These are phyloP conservation scores for Hymenoscyphus salicellus DNA, from an alignment of 2,329 filamentous ascomycete species.

Conservation along the genomic window DNA sequence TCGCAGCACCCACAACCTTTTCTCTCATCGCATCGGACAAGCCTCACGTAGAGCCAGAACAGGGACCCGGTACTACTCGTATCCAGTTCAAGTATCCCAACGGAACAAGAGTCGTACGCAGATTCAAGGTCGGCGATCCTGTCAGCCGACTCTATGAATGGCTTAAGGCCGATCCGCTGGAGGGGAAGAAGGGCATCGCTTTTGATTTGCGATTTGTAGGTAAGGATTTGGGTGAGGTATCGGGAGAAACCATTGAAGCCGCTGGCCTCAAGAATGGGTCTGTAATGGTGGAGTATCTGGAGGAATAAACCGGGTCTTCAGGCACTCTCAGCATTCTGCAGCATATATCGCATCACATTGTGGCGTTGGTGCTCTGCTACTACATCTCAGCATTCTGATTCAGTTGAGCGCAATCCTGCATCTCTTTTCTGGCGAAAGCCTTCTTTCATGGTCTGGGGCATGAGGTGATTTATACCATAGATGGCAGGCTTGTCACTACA, in stretches of 20 bases:
- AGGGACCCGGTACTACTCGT: slow-evolving; percentile 70
- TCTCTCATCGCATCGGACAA: slow-evolving; percentile 66
- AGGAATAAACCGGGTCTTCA: slow-evolving; percentile 37
- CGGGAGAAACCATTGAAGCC: slow-evolving; percentile 73
- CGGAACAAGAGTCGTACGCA: slow-evolving; percentile 73
- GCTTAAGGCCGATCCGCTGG: slow-evolving; percentile 84
- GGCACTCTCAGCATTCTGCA: not conserved
- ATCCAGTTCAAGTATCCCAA: slow-evolving; percentile 89
- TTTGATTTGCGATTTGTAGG: slow-evolving; percentile 92
- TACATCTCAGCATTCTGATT: not conserved
- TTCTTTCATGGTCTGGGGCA: not conserved
- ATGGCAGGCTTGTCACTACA: slow-evolving; percentile 7
- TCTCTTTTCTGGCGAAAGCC: not conserved
- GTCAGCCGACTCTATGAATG: slow-evolving; percentile 90
- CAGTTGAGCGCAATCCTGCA: not conserved
- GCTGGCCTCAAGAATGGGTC: slow-evolving; percentile 88
- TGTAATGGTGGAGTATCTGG: slow-evolving; percentile 89
- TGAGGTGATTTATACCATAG: slow-evolving; percentile 4
- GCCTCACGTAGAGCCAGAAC: slow-evolving; percentile 74
- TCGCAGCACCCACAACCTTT: slow-evolving; percentile 51
- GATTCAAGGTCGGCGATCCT: slow-evolving; percentile 73
- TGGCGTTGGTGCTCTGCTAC: slow-evolving; percentile 6
- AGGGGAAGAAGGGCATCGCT: slow-evolving; percentile 70
- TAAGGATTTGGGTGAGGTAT: slow-evolving; percentile 73
- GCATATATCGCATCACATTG: slow-evolving; percentile 1